Base-by-base conservation (phyloP, 495 filamentous ascomycete genomes). In the Aspergillus sclerotiicarbonarius region DNA sequence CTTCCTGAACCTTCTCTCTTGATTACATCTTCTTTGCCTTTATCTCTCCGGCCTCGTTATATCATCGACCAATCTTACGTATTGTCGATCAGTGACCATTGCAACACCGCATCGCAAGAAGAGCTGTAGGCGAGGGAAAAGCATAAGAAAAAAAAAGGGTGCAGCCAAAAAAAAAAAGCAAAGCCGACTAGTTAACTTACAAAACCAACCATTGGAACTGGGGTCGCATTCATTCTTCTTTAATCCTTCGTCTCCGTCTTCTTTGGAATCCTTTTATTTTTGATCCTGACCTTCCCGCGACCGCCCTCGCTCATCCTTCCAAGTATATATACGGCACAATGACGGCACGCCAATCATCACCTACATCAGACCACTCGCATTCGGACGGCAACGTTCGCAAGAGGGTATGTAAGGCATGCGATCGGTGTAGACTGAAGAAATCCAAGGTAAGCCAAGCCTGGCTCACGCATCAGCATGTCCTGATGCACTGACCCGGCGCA, bases 391-490 rank as follows among this genome's bases (percentile, higher is more conserved):
- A 71, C 60, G 67, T 78, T 16, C 80, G 83, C 57, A 86, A 86
- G 66, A 71, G 83, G 61, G 83, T 85, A 43, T 83, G 83, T 57
- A 84, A 84, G 65, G 84, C 84, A 12, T 86, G 84, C 71, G 84
- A 86, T 68, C 79, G 84, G 48, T 86, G 84, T 73, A 71, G 84
- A 46, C 58, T 85, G 56, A 86, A 86, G 69, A 86, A 86, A 66
- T 85, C 81, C 66, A 86, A 86, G 77, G 83, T 83, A 73, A 70
- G 71, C 71, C 39, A 29, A 43, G 43, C 18, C 53, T 53, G 51
- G 31, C 54, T 49, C 59, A 54, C 47, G 57, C 61, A 61, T 58
- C 57, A 64, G 56, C 56, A 30, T 39, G n/a, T 29, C 31, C 54
- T 55, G 54, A 59, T 59, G 48, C 45, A 67, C 67, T 70, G 61